Evolutionary conservation across 2,329 filamentous ascomycete species (phyloP), one percentile per base, ranked within the genome.

Genomic region (Ophiostoma fasciatum): DNA sequence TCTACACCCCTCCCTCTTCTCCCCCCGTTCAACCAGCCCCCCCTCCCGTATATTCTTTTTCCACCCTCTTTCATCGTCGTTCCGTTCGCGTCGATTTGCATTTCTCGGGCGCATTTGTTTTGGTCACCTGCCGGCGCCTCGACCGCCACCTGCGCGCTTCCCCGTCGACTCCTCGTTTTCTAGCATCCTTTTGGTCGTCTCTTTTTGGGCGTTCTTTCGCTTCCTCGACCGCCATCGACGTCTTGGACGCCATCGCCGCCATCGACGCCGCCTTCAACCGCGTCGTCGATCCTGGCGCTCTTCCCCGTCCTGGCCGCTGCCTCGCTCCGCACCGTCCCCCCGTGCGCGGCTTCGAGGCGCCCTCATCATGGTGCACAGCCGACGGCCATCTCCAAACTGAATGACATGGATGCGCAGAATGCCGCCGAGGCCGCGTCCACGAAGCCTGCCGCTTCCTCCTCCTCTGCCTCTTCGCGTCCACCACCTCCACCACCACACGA

Each of bases 361-460:
- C 60, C 69, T 63, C 69, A 74, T 61, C 60, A 74, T 74, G 69
- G 63, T 72, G 64, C 61, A 65, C 62, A 61, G 58, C 60, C 61
- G 61, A 55, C 49, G 56, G 53, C 50, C 51, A 52, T 59, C 55
- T 56, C 56, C 53, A 54, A 66, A 65, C 65, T 73, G 66, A 70
- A 71, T 74, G 70, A 64, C 63, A 74, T 74, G 70, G 70, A 74
- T 72, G 69, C 68, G 69, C 70, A 73, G 62, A 73, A 74, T 74
- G 70, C 67, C 66, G 62, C 64, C 61, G 68, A 70, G 64, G 64
- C 66, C 62, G 65, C 67, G 58, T 66, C 64, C 59, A 65, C 64
- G 63, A 72, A 68, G 68, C 66, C 63, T 55, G 55, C 61, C 57
- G 63, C 66, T 64, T 65, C 65, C 51, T 59, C 64, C 49, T 60